A percentile compares a stretch with the other conserved stretches of the same genome.
These are phyloP conservation scores for Aspergillus mulundensis DNA, from an alignment of 495 filamentous ascomycete genomes.

Conservation along the genomic window DNA sequence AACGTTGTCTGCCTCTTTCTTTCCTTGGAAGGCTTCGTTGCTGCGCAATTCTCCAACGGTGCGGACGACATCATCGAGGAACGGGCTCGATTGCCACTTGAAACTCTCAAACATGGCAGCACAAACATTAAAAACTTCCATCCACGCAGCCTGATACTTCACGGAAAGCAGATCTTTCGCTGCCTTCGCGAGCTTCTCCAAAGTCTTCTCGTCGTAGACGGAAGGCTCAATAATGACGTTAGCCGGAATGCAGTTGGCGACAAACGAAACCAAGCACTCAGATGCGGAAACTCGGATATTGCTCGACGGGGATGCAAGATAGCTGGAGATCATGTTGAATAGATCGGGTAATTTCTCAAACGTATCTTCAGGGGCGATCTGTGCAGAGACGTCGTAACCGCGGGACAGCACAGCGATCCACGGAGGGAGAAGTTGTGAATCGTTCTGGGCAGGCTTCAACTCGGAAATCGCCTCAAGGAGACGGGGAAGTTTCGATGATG, in stretches of 20 bases:
- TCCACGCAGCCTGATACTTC: slow-evolving; percentile 91
- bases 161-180: slow-evolving; percentile 72
- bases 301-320: slow-evolving; percentile 79
- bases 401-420: slow-evolving; percentile 95
- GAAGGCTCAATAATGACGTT: slow-evolving; percentile 80
- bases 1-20: slow-evolving; percentile 90
- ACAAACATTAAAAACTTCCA: slow-evolving; percentile 88
- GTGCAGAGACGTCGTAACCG: slow-evolving; percentile 88
- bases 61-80: slow-evolving; percentile 66
- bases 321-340: slow-evolving; percentile 70
- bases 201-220: slow-evolving; percentile 77
- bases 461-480: slow-evolving; percentile 84
- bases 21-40: slow-evolving; percentile 86
- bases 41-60: slow-evolving; percentile 82
- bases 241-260: slow-evolving; percentile 80
- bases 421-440: slow-evolving; percentile 86
- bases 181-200: slow-evolving; percentile 67
- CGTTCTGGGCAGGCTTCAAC: slow-evolving; percentile 81
- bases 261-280: slow-evolving; percentile 89
- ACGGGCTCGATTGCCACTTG: slow-evolving; percentile 74
- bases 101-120: slow-evolving; percentile 84
- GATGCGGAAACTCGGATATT: slow-evolving; percentile 92
- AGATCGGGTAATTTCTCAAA: slow-evolving; percentile 82
- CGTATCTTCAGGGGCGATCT: slow-evolving; percentile 78
- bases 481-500: slow-evolving; percentile 82